Conservation (phyloP, 805 yeast genomes). For the Barnettozyma siamensis region DNA sequence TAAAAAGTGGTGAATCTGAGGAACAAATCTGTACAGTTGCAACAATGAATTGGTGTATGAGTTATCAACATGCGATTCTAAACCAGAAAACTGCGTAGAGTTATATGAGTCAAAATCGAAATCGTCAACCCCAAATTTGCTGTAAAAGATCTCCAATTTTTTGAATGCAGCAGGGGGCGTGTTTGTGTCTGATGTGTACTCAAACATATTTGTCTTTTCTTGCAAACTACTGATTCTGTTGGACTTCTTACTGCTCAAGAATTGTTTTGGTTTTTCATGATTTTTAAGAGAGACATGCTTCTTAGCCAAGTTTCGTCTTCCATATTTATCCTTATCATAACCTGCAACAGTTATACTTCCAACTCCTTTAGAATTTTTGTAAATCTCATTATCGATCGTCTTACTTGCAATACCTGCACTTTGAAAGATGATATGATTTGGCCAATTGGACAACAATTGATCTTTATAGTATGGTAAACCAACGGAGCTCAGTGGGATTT, state of each 20-base stretch:
- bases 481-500: conserved; percentile 58
- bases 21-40: conserved; percentile 74
- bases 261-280: conserved; percentile 34
- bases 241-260: conserved; percentile 48
- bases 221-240: conserved; percentile 14
- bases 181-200: conserved; percentile 28
- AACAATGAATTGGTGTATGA: conserved; percentile 72
- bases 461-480: conserved; percentile 88
- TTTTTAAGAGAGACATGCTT: conserved; percentile 37
- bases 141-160: conserved; percentile 70
- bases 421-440: conserved; percentile 53
- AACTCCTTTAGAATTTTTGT: conserved; percentile 30
- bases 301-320: conserved; percentile 45
- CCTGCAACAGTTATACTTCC: conserved; percentile 38
- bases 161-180: conserved; percentile 69
- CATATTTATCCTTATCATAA: conserved; percentile 54
- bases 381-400: conserved; percentile 41
- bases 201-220: conserved; percentile 27
- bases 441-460: conserved; percentile 76
- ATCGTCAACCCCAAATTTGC: conserved; percentile 88
- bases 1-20: conserved; percentile 64
- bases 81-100: conserved; percentile 66
- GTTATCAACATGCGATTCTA: conserved; percentile 83
- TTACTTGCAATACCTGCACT: conserved; percentile 57
- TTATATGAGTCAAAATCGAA: conserved; percentile 88